Evolutionary conservation across 345 rosid genomes (phyloP), one percentile per base, ranked within the genome.

Genomic region (Sisymbrium altissimum): DNA sequence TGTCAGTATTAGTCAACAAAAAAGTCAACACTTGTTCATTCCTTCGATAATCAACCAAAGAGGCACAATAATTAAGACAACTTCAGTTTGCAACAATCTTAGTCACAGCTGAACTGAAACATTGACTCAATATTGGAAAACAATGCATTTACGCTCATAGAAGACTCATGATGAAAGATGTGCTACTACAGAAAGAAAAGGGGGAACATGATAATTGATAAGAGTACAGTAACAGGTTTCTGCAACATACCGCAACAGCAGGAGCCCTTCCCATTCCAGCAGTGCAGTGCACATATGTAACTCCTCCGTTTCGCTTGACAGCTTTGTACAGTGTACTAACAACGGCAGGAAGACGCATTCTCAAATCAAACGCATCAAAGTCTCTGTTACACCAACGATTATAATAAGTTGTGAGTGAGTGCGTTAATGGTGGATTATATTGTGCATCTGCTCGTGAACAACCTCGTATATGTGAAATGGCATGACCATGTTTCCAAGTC

Each of bases 251-350:
- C 84, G 90, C 90, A 76, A 78, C 86, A 70, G 89, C 97, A 76
- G 99, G 97, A 72, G 99, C 99, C 82, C 99, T 84, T 82, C 99
- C 99, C 30, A 95, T 81, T 65, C 99, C 97, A 59, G 99, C 99
- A 48, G 99, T 95, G 78, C 99, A 95, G 84, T 95, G 99, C 53
- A 95, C 70, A 74, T 95, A 95, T 6, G 97, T 78, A 40, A 91
- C 89, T 64, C 97, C 97, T 65, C 93, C 97, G 85, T 89, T 92
- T 72, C 46, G 80, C 35, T 86, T 85, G 64, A 88, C 79, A 43
- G 97, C 93, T 78, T 84, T 87, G 84, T 77, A 72, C 10, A 91
- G 79, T 72, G 71, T 81, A 81, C 99, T 83, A 67, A 89, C 74
- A 19, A 95, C 96, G 10, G 92, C 96, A 61, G 99, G 99, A 60